Evolutionary conservation across 192 early-diverging fungal species (phyloP).

Genomic region (Linnemannia hyalina): DNA sequence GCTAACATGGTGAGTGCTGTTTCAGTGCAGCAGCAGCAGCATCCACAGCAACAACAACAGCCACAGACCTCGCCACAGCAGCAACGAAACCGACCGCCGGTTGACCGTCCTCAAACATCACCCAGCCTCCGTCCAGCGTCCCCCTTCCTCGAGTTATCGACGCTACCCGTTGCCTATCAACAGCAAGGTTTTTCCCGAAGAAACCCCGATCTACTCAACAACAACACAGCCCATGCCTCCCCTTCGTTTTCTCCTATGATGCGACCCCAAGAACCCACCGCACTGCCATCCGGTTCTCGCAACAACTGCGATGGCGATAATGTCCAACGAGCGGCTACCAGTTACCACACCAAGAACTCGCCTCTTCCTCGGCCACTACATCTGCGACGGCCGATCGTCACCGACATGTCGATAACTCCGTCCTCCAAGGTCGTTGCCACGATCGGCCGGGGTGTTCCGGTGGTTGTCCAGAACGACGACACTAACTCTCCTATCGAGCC

Average conservation of each 20-base stretch:
- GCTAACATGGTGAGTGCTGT: neutral
- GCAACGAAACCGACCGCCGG: neutral
- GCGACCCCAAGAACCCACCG: neutral
- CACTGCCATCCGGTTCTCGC: neutral
- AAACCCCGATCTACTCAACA: constrained; percentile 5
- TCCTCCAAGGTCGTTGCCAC: constrained; percentile 11
- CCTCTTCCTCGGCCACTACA: constrained; percentile 26
- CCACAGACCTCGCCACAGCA: neutral
- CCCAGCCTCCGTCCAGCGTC: neutral
- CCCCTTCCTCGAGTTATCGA: neutral
- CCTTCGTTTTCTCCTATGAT: neutral
- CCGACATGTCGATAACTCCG: neutral
- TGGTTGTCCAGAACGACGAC: neutral
- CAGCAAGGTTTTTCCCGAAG: constrained; percentile 1
- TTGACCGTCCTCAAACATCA: neutral
- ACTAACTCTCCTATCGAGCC: neutral
- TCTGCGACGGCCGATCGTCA: constrained; percentile 11
- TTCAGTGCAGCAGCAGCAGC: neutral
- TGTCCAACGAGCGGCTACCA: neutral
- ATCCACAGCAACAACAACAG: neutral
- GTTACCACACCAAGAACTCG: neutral
- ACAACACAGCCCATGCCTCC: neutral
- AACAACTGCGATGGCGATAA: neutral
- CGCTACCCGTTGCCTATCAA: constrained; percentile 3
- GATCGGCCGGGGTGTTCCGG: neutral